These are phyloP conservation scores for Talaromyces sp. DNA, from an alignment of 2,329 filamentous ascomycete genomes.

Conservation along the genomic window DNA sequence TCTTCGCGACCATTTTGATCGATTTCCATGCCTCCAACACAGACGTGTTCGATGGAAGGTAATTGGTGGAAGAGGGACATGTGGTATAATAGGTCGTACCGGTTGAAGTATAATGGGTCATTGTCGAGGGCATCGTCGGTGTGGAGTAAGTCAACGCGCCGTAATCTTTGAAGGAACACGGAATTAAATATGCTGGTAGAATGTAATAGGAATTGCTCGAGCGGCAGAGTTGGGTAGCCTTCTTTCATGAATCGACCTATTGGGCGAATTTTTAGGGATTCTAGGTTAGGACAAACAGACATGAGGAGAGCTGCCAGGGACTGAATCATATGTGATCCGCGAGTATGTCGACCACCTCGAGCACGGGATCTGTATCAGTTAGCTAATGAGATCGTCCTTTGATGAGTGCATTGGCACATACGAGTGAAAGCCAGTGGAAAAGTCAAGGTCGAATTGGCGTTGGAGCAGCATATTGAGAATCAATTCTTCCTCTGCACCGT, in stretches of 20 bases:
- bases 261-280: constrained; percentile 16
- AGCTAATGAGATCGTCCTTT: neutral
- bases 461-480: constrained; percentile 17
- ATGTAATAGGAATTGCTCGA: constrained; percentile 16
- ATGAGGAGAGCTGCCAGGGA: constrained; percentile 16
- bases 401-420: neutral
- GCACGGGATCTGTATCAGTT: constrained; percentile 10
- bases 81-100: constrained; percentile 17
- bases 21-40: constrained; percentile 18
- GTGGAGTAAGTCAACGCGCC: constrained; percentile 17
- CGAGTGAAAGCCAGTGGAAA: constrained; percentile 16
- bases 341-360: constrained; percentile 16
- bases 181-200: constrained; percentile 1
- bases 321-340: constrained; percentile 19
- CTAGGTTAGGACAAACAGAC: constrained; percentile 16
- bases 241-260: constrained; percentile 15
- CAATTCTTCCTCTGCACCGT: constrained; percentile 15
- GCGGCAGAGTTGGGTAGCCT: constrained; percentile 10
- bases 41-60: constrained; percentile 15
- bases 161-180: constrained; percentile 9
- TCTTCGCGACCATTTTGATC: constrained; percentile 17
- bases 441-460: constrained; percentile 16
- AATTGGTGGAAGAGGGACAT: constrained; percentile 18
- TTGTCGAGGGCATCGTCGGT: constrained; percentile 15
- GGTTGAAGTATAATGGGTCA: constrained; percentile 18